Evolutionary conservation across 306 rosid genomes (phyloP).

Genomic region (cucumber (Cucumis sativus)): Cucumber_9930_V3 NC_026660.2:28225001-28225500

Average conservation of each 20-base stretch:
- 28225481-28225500: too few species aligned
- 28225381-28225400: too few species aligned
- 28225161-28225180: not conserved
- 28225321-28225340: not conserved
- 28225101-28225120: not conserved
- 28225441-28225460: too few species aligned
- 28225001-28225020: not conserved
- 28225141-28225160: not conserved
- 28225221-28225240: not conserved
- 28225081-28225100: not conserved
- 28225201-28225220: not conserved
- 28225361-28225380: too few species aligned
- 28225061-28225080: not conserved
- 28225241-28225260: not conserved
- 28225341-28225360: too few species aligned
- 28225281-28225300: not conserved
- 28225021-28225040: not conserved
- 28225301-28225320: not conserved
- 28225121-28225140: not conserved
- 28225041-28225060: not conserved
- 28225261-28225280: not conserved
- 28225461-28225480: too few species aligned
- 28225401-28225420: too few species aligned
- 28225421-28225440: too few species aligned
- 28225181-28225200: not conserved